Percentiles rank a stretch among this genome's conserved stretches.
Evolutionary conservation across 352 stramenopile species (phyloP).

Genomic region (Aphanomyces stellatus): DNA sequence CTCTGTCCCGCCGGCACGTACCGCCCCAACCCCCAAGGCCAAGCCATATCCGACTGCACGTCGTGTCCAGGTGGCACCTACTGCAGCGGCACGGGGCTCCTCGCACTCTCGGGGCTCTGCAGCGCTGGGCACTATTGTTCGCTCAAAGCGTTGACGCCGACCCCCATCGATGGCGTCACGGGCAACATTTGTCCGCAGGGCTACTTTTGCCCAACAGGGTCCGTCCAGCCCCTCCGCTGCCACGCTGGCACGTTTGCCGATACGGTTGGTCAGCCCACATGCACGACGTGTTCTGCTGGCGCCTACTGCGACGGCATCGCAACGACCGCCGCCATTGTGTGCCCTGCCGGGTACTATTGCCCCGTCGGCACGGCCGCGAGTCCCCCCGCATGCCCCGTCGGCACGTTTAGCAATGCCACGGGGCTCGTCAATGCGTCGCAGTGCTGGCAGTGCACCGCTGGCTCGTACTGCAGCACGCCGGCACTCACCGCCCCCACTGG

Average conservation of each 20-base stretch:
- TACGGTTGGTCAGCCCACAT: constrained; percentile 36
- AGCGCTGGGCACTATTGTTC: constrained; percentile 30
- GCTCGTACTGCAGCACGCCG: constrained; percentile 64
- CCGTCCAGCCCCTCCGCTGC: constrained; percentile 24
- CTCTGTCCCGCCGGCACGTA: constrained; percentile 2
- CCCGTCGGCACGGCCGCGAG: constrained; percentile 34
- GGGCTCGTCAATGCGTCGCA: constrained; percentile 31
- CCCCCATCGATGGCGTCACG: constrained; percentile 24
- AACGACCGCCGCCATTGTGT: constrained; percentile 22
- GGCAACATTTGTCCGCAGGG: constrained; percentile 44
- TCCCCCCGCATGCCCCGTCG: constrained; percentile 18
- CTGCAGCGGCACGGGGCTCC: neutral
- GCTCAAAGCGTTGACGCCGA: constrained; percentile 7
- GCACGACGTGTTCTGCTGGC: constrained; percentile 65
- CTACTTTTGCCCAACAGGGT: constrained; percentile 77
- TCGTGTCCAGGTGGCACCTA: constrained; percentile 4
- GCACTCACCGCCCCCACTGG: constrained; percentile 54
- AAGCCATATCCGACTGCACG: neutral
- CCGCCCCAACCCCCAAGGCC: neutral
- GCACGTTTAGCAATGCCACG: constrained; percentile 83
- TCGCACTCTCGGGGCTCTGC: constrained; percentile 16
- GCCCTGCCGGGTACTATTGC: constrained; percentile 69
- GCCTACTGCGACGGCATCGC: constrained; percentile 76
- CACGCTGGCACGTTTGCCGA: neutral
- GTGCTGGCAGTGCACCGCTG: constrained; percentile 60